Evolutionary conservation across 352 stramenopile genomes (phyloP), one percentile per base, ranked within the genome.

Genomic region (Pythium plurisporium): DNA sequence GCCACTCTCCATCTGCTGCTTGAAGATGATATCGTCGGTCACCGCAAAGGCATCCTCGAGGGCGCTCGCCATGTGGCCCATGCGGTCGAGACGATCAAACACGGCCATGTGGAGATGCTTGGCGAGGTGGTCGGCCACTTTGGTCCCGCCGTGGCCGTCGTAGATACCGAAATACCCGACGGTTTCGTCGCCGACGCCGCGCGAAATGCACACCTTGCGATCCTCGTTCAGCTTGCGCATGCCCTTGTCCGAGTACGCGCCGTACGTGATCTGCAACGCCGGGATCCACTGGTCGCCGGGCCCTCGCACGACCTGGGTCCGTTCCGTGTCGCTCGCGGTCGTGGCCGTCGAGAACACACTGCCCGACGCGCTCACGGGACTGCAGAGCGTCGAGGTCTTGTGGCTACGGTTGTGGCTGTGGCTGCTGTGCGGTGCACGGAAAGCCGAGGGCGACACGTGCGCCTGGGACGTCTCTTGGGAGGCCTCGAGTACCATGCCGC

Each of bases 81-180:
- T 67, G 46, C 73, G 72, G 23, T 65, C 52, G 10, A 91, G 60
- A 6, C 78, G 64, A 23, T 72, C 66, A 42, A 87, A 87, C 8
- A 92, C 72, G n/a, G 69, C 67, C 26, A 65, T 44, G 31, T 91
- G 76, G 5, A 95, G 64, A 37, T 88, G 72, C 19, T 79, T 40
- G 8, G 75, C 62, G 37, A 95, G 41, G 33, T 87, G 86, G 27
- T 89, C 76, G 38, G 79, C 76, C 5, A 95, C 80, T 43, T 84
- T 71, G 5, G 75, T 34, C 20, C 86, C 86, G 42, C 78, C 80
- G 57, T 95, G 86, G 34, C 86, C 86, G 59, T 95, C 86, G 59
- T 89, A 95, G 1, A 95, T 60, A n/a, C 78, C 86, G 53, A 95
- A 92, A 58, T 85, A 95, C 26, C 79, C 82, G 14, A 90, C 70